A percentile compares a stretch with the other conserved stretches of the same genome.
Evolutionary conservation across 345 rosid species (phyloP).

Genomic region (Hypericum perforatum): DNA sequence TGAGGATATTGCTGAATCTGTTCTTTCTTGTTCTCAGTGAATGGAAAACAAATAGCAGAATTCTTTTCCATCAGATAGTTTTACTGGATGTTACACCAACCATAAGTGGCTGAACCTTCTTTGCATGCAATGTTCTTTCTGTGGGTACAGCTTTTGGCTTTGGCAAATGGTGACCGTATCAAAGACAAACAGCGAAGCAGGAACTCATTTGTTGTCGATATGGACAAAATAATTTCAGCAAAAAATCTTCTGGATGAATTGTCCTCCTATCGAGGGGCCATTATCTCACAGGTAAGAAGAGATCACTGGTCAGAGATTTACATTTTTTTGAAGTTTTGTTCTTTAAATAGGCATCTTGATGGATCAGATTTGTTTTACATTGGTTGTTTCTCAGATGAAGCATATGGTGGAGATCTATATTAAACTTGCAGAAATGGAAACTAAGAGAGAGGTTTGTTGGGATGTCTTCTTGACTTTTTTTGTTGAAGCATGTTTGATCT

Average conservation of each 20-base stretch:
- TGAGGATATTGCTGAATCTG: neutral
- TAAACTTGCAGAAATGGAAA: conserved; percentile 93
- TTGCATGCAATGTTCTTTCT: conserved; percentile 4
- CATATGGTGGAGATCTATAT: conserved; percentile 94
- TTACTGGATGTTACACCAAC: neutral
- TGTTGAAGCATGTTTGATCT: neutral
- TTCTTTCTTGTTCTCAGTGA: conserved; percentile 1
- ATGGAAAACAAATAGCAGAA: neutral
- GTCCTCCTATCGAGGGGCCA: conserved; percentile 56
- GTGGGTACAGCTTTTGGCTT: conserved; percentile 67
- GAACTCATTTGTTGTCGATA: conserved; percentile 84
- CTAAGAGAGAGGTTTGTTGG: conserved; percentile 76
- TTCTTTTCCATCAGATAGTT: too few relatives aligned
- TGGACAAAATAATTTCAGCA: conserved; percentile 84
- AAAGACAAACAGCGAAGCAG: conserved; percentile 87
- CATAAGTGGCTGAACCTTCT: too few relatives aligned
- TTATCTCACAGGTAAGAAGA: conserved; percentile 56
- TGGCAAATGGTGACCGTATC: conserved; percentile 94
- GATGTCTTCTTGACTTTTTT: conserved; percentile 2
- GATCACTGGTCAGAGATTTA: neutral
- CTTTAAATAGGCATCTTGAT: neutral
- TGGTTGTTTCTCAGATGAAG: conserved; percentile 45
- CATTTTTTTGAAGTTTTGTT: conserved; percentile 5
- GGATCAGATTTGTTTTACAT: neutral
- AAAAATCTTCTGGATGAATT: conserved; percentile 70